A percentile compares a stretch with the other conserved stretches of the same genome.
phyloP scores from a whole-genome alignment of 2,329 filamentous ascomycete genomes.

The Fusarium hostae region DNA sequence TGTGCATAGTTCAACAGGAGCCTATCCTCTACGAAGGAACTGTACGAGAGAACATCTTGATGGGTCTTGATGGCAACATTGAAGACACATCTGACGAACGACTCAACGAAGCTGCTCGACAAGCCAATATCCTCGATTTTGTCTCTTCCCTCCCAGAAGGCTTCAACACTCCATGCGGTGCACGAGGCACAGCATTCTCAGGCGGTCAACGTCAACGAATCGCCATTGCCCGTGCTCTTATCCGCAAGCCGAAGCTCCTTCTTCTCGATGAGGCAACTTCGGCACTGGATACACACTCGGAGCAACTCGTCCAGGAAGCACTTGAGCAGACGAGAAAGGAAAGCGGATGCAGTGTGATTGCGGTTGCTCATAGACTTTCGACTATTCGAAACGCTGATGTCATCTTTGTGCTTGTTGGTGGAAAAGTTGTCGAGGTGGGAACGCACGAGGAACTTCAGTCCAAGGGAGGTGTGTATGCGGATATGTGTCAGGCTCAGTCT shows the following conservation, averaged over 20 bases:
- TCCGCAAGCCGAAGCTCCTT: constrained; percentile 70
- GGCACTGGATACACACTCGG: constrained; percentile 68
- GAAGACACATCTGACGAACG: constrained; percentile 32
- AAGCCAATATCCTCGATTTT: constrained; percentile 61
- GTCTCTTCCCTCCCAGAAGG: constrained; percentile 50
- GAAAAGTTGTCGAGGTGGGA: constrained; percentile 66
- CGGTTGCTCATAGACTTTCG: constrained; percentile 68
- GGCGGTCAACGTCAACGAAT: constrained; percentile 75
- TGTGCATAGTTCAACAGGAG: constrained; percentile 55
- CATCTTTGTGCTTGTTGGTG: constrained; percentile 70
- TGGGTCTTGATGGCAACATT: constrained; percentile 50
- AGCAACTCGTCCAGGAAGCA: constrained; percentile 67
- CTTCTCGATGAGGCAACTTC: constrained; percentile 75
- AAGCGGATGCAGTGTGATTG: constrained; percentile 62
- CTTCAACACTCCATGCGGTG: constrained; percentile 68
- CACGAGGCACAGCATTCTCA: constrained; percentile 70
- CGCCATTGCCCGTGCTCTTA: constrained; percentile 73
- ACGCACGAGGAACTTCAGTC: constrained; percentile 67
- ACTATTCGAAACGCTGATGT: constrained; percentile 68
- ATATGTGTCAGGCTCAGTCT: constrained; percentile 34
- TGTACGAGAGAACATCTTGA: constrained; percentile 65
- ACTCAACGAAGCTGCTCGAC: constrained; percentile 56
- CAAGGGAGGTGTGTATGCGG: constrained; percentile 37
- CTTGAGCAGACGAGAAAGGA: constrained; percentile 49
- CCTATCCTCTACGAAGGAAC: constrained; percentile 58